These are phyloP conservation scores for Mucuna pruriens DNA, from an alignment of 306 rosid genomes.

Conservation along the genomic window DNA sequence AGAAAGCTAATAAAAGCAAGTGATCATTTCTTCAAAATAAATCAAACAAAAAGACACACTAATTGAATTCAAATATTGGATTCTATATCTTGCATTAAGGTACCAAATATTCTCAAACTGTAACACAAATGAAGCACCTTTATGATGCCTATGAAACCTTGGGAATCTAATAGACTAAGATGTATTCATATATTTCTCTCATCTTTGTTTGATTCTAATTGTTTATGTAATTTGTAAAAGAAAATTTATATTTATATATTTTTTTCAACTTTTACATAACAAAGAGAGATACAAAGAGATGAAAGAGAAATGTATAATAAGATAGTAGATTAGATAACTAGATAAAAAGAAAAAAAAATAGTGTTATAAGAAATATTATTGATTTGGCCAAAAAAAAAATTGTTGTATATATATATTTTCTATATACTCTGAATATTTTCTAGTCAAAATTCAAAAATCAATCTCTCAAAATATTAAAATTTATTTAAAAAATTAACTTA, in stretches of 20 bases:
- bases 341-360: not conserved
- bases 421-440: no score
- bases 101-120: not conserved
- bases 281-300: not conserved
- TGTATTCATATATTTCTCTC: no score
- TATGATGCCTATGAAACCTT: not conserved
- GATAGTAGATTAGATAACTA: not conserved
- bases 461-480: no score
- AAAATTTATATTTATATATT: not conserved
- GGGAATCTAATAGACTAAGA: not conserved
- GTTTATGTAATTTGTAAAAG: not conserved
- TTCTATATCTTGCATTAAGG: not conserved
- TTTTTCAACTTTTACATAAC: not conserved
- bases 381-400: no score
- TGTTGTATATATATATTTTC: no score
- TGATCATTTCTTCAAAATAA: not conserved
- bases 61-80: not conserved
- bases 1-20: not conserved
- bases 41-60: not conserved
- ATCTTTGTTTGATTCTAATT: not conserved
- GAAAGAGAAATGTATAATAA: not conserved
- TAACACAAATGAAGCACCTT: not conserved
- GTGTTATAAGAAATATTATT: no score
- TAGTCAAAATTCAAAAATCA: no score
- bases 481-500: no score